Base-by-base conservation (phyloP, 805 yeast genomes). In the Wickerhamiella dianesei region DNA sequence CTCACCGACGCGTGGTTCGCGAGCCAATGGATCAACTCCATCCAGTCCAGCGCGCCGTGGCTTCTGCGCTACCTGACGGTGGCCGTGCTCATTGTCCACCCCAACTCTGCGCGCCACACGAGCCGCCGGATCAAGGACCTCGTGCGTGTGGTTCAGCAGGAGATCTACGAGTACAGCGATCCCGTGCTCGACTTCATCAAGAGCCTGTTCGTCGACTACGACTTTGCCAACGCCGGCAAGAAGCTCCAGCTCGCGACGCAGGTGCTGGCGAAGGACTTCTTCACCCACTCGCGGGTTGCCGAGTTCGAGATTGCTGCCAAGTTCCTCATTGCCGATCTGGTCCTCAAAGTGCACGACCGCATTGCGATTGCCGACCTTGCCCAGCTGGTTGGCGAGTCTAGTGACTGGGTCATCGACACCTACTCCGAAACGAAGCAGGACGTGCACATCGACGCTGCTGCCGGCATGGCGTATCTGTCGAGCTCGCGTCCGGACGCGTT, bases 1-100 rank as follows among this genome's bases (percentile, higher is more conserved):
- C 63, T 80, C 49, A 67, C 73, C 48, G 84, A 80, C 51, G 58
- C 76, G 45, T 76, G 76, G 61, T 71, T 77, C 58, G 66, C 76
- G 16, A 72, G 80, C 3, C 74, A 80, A 5, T 77, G 77, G 60
- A 62, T 79, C 50, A 74, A 79, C 49, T 73, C 83, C 2, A 79
- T 79, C 58, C 84, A 80, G 64, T 81, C 82, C 29, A 69, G 81
- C 6, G 73, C 79, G 58, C 86, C 85, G 18, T 80, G 86, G 86
- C 66, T 80, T 44, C 61, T 79, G 53, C 72, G 85, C 57, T 80
- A 80, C 58, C 61, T 80, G 47, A 73, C 76, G 21, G 80, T 75
- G 22, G 80, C 81, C n/a, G 79, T 77, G 12, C 58, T 64, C 4
- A 46, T 56, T 32, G 41, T 48, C 17, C 53, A 52, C 46, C 48